Base-by-base conservation (phyloP, 75 land plant genomes). In the Cupressus sempervirens region DNA sequence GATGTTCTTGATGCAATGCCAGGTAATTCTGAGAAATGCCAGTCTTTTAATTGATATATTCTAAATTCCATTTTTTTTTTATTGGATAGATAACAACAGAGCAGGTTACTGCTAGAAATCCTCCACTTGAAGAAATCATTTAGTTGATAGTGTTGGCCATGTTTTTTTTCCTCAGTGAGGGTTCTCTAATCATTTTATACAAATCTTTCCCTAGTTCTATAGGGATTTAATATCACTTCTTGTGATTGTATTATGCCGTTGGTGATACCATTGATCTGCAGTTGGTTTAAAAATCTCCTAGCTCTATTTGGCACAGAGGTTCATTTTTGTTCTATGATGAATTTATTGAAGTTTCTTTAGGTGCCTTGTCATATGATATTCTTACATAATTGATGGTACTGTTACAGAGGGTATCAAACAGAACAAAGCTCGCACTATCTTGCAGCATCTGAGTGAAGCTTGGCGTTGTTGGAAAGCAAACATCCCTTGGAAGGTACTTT, bases 401-500 rank as follows among this genome's bases (percentile, higher is more conserved):
- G 58, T 34, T 36, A 12, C 96, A 95, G 99, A 98, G 99, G 99
- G 99, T 56, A 96, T 98, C 15, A 98, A 98, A 90, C 98, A 96
- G 86, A 98, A 98, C 87, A 98, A 98, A 70, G 99, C 98, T 0
- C 94, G 99, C n/a, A 93, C 97, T 41, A 98, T 98, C 41, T 86
- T 98, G 85, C 99, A 98, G 88, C 99, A 98, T 89, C 90, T 98
- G 46, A 98, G 99, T 93, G 99, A 98, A 87, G 99, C 99, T 56
- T 98, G 99, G 99, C 93, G 99, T 13, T 98, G 99, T 83, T 98
- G 99, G 99, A 98, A 98, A 85, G 99, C 99, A 52, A 98, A 98
- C 83, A 98, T 98, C 54, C 99, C 99, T 36, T 98, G 99, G 99
- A 98, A 98, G 94, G 99, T 94, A 85, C 34, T 36, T 26, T 32